Conservation (phyloP, 108 stramenopile species). For the Nannochloropsis oceanica region DNA sequence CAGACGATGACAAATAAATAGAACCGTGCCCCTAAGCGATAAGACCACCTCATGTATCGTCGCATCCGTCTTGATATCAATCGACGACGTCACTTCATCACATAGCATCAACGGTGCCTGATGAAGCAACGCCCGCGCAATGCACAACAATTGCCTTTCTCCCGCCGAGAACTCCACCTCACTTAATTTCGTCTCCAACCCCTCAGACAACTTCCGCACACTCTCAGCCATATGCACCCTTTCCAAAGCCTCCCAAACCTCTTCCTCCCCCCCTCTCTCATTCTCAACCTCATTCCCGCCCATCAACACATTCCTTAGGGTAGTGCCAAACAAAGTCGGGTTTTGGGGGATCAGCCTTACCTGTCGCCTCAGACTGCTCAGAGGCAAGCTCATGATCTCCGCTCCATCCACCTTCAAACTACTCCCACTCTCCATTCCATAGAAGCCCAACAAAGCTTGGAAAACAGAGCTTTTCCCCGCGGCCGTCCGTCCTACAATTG, state of each 20-base stretch:
- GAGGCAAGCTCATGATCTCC: not conserved
- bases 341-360: not conserved
- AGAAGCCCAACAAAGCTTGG: not conserved
- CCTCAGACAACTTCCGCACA: not conserved
- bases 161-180: constrained; percentile 18
- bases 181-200: not conserved
- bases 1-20: not conserved
- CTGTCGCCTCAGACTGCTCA: not conserved
- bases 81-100: constrained; percentile 34
- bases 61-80: not conserved
- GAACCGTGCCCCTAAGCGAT: not conserved
- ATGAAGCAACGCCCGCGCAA: constrained; percentile 30
- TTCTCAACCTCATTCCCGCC: not conserved
- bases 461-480: not conserved
- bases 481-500: not conserved
- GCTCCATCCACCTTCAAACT: not conserved
- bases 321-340: not conserved
- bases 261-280: not conserved
- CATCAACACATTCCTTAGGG: not conserved
- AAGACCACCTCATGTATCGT: not conserved
- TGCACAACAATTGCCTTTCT: constrained; percentile 37
- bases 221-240: not conserved
- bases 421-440: not conserved
- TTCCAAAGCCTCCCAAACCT: not conserved
- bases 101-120: constrained; percentile 3